phyloP scores from a whole-genome alignment of 2,329 filamentous ascomycete genomes.

The Fusarium lyarnte region DNA sequence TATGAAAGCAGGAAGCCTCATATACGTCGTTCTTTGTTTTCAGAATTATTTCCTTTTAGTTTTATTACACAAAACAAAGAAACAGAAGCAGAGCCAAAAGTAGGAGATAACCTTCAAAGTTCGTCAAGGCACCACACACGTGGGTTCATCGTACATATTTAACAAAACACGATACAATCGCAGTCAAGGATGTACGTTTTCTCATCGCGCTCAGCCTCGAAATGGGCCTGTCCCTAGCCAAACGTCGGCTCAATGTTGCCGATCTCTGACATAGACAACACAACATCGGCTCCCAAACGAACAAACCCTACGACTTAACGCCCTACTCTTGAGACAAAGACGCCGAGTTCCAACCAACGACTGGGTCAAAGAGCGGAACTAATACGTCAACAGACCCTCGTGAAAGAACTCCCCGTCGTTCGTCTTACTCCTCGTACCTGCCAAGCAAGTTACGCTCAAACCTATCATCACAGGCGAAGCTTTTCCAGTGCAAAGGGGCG shows the following conservation, averaged over 20 bases:
- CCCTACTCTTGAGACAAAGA: conserved; percentile 8
- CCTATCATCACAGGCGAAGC: conserved; percentile 14
- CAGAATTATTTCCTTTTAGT: not conserved
- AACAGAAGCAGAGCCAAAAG: not conserved
- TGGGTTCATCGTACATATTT: conserved; percentile 16
- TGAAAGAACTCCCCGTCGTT: not conserved
- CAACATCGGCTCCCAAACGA: not conserved
- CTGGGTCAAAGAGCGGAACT: not conserved
- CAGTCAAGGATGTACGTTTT: conserved; percentile 22
- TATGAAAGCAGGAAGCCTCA: conserved; percentile 14
- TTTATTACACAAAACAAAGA: not conserved
- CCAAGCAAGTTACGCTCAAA: conserved; percentile 13
- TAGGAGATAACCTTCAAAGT: not conserved
- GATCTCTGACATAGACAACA: conserved; percentile 7
- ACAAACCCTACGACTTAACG: not conserved
- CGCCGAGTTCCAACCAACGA: not conserved
- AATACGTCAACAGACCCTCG: not conserved
- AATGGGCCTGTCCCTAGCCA: conserved; percentile 11
- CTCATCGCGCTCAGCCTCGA: conserved; percentile 22
- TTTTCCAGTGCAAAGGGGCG: conserved; percentile 2
- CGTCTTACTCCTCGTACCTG: conserved; percentile 10
- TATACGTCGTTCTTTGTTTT: not conserved
- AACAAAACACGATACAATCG: not conserved
- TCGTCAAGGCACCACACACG: not conserved
- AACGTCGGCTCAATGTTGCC: conserved; percentile 19